A percentile compares a stretch with the other conserved stretches of the same genome.
Evolutionary conservation across 179 eudicot genomes (phyloP).

Genomic region (Dionaea muscipula): DNA sequence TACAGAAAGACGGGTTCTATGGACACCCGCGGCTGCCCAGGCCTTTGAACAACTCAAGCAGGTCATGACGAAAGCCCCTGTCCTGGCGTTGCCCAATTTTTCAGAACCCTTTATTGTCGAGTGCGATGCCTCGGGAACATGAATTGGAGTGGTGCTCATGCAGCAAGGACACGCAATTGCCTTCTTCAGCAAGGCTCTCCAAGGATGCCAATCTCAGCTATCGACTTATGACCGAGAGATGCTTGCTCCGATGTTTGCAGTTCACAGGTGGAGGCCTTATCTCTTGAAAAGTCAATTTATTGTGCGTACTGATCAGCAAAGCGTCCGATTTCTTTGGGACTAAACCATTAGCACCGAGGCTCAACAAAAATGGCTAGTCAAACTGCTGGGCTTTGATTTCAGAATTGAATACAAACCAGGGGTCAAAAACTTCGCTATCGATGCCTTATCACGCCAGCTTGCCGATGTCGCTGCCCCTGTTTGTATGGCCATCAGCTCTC

Average conservation of each 20-base stretch:
- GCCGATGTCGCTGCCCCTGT: too few relatives aligned
- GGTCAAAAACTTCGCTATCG: not conserved
- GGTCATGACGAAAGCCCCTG: not conserved
- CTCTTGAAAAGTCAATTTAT: not conserved
- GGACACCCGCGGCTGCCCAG: not conserved
- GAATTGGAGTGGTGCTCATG: not conserved
- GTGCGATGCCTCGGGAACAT: not conserved
- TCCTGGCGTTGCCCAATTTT: not conserved
- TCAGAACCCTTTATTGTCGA: not conserved
- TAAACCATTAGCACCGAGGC: not conserved
- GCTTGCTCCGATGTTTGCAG: constrained; percentile 1
- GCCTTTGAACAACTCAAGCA: not conserved
- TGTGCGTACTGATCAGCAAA: not conserved
- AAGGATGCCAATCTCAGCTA: too few relatives aligned
- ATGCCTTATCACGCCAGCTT: constrained; percentile 10
- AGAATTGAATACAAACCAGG: constrained; percentile 6
- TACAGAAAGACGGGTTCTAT: not conserved
- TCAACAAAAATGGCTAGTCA: not conserved
- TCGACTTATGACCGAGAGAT: constrained; percentile 8
- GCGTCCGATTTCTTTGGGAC: constrained; percentile 1
- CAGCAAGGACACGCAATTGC: constrained; percentile 7
- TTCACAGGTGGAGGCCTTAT: constrained; percentile 7
- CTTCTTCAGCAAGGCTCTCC: not conserved
- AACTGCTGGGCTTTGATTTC: not conserved
- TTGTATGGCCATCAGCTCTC: too few relatives aligned